phyloP scores from a whole-genome alignment of 2,329 filamentous ascomycete genomes.

The Tolypocladium album region DNA sequence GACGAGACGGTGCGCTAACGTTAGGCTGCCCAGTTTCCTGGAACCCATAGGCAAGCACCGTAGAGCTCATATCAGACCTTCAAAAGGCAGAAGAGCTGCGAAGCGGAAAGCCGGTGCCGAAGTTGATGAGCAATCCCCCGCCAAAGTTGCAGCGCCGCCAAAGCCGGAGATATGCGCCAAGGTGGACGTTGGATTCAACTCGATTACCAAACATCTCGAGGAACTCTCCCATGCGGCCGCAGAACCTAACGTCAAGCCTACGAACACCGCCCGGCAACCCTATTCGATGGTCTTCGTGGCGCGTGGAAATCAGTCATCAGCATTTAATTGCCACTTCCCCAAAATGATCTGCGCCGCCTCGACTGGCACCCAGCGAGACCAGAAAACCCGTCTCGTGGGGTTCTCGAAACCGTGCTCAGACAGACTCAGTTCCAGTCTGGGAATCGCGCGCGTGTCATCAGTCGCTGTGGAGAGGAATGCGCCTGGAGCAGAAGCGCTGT shows the following conservation, averaged over 20 bases:
- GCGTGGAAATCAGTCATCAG: constrained; percentile 44
- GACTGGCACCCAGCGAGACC: constrained; percentile 21
- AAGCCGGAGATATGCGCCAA: constrained; percentile 42
- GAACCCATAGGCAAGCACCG: constrained; percentile 54
- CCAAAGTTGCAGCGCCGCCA: constrained; percentile 9
- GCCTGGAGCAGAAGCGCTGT: constrained; percentile 43
- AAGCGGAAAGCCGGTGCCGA: constrained; percentile 32
- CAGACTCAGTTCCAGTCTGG: constrained; percentile 44
- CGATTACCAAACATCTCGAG: constrained; percentile 50
- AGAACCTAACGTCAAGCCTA: background rate
- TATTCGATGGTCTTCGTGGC: constrained; percentile 49
- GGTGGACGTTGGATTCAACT: constrained; percentile 55
- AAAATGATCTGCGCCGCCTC: constrained; percentile 42
- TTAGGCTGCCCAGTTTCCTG: constrained; percentile 39
- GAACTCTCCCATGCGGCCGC: constrained; percentile 16
- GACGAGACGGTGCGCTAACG: background rate
- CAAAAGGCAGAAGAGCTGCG: constrained; percentile 46
- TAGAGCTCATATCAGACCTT: constrained; percentile 38
- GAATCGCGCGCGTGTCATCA: constrained; percentile 53
- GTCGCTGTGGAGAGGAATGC: constrained; percentile 48
- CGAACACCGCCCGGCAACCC: constrained; percentile 2
- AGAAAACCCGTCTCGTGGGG: constrained; percentile 46
- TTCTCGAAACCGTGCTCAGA: constrained; percentile 50
- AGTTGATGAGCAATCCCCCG: background rate
- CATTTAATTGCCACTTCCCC: constrained; percentile 50